Percentiles rank a stretch among this genome's conserved stretches.
Conservation (phyloP, 2,329 filamentous ascomycete genomes). For the Trichoderma harzianum region DNA sequence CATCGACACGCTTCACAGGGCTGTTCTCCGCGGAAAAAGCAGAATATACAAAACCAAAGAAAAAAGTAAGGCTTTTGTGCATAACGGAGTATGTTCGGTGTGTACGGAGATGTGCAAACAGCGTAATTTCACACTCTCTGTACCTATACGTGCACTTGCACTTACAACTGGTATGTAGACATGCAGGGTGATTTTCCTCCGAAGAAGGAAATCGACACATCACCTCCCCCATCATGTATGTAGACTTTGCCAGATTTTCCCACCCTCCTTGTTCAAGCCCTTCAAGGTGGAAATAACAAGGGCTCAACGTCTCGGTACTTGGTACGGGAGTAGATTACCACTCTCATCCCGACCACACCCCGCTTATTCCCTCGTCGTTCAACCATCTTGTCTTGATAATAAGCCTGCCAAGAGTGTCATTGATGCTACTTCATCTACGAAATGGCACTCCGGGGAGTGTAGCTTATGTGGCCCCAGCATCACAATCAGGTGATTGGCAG, state of each 20-base stretch:
- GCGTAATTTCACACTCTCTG: neutral
- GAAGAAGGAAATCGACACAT: neutral
- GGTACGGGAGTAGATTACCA: neutral
- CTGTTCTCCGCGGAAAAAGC: neutral
- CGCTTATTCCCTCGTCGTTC: neutral
- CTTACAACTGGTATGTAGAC: neutral
- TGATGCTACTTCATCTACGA: conserved; percentile 1
- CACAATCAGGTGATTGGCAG: conserved; percentile 9
- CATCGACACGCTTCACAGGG: neutral
- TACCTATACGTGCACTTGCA: neutral
- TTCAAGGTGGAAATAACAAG: neutral
- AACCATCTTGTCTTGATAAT: neutral
- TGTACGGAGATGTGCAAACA: neutral
- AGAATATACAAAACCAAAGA: no score
- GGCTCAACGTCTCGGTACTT: neutral
- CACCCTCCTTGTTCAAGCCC: neutral
- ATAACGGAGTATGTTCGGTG: neutral
- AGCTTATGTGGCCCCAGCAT: neutral
- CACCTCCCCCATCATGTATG: neutral
- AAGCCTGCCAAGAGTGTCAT: neutral
- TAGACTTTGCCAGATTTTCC: neutral
- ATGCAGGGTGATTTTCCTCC: neutral
- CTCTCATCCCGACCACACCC: neutral
- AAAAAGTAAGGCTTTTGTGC: neutral
- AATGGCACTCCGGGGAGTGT: neutral